A percentile compares a stretch with the other conserved stretches of the same genome.
Conservation (phyloP, 805 yeast genomes). For the Sugiyamaella qingdaonensis region DNA sequence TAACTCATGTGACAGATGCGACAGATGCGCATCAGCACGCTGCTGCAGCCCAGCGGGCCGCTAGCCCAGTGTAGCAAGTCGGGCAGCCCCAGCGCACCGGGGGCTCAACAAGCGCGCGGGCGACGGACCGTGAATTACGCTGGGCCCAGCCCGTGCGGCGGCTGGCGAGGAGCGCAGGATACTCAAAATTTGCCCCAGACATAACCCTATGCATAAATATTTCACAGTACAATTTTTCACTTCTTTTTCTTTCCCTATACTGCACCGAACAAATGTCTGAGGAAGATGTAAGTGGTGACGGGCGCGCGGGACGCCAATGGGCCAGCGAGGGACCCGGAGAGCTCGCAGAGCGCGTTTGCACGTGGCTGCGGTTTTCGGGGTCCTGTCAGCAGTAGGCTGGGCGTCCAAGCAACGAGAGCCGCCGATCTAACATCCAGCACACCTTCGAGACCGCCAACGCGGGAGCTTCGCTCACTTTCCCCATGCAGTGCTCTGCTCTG, state of each 20-base stretch:
- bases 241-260: slow-evolving; percentile 2
- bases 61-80: too few relatives aligned
- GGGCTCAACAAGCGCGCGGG: too few relatives aligned
- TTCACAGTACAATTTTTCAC: slow-evolving; percentile 5
- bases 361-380: background rate
- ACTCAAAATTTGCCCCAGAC: background rate
- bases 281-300: slow-evolving; percentile 9
- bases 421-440: slow-evolving; percentile 49
- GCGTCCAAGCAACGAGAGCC: background rate
- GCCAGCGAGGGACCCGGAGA: background rate
- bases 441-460: slow-evolving; percentile 97
- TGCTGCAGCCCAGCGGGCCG: too few relatives aligned
- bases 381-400: background rate
- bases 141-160: background rate
- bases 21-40: too few relatives aligned
- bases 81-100: too few relatives aligned
- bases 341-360: background rate
- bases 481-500: slow-evolving; percentile 99
- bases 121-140: background rate
- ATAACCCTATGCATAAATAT: slow-evolving; percentile 4
- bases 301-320: too few relatives aligned
- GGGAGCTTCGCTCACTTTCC: slow-evolving; percentile 97
- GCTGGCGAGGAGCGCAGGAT: background rate
- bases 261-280: slow-evolving; percentile 12
- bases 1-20: too few relatives aligned